Percentiles rank a stretch among this genome's conserved stretches.
Evolutionary conservation across 306 rosid genomes (phyloP).

Genomic region (Dryas octopetala): DNA sequence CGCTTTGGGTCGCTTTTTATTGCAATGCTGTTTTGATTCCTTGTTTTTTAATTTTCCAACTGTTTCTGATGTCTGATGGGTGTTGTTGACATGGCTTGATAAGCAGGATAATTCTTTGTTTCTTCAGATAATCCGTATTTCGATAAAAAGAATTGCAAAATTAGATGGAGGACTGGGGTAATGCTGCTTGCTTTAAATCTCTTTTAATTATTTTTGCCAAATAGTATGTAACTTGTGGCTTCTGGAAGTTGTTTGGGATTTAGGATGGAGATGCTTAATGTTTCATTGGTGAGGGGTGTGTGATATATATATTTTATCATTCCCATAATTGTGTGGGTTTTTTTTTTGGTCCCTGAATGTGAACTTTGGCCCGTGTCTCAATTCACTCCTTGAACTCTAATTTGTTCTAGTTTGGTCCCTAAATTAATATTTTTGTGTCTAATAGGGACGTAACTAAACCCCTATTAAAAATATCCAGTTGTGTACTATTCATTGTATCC

Average conservation of each 20-base stretch:
- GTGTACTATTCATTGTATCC: too few relatives aligned
- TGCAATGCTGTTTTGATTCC: background rate
- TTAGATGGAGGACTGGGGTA: conserved; percentile 84
- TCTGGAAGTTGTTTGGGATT: background rate
- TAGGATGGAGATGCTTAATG: background rate
- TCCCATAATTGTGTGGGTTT: background rate
- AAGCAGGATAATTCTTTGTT: conserved; percentile 14
- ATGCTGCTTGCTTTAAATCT: conserved; percentile 11
- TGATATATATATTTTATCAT: background rate
- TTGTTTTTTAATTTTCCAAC: background rate
- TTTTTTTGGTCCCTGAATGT: background rate
- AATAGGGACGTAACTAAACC: too few relatives aligned
- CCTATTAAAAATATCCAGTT: too few relatives aligned
- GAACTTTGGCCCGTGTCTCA: too few relatives aligned
- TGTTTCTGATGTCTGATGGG: background rate
- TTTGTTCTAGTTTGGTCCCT: too few relatives aligned
- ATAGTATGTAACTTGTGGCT: background rate
- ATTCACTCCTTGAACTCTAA: too few relatives aligned
- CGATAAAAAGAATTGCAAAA: background rate
- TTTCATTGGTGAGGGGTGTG: background rate
- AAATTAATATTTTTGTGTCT: too few relatives aligned
- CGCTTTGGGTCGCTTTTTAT: background rate
- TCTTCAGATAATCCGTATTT: background rate
- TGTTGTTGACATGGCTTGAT: background rate
- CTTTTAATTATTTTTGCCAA: background rate